Evolutionary conservation across 768 basidiomycete species (phyloP), one percentile per base, ranked within the genome.

Genomic region (Dictyophora rubrovolvata): DNA sequence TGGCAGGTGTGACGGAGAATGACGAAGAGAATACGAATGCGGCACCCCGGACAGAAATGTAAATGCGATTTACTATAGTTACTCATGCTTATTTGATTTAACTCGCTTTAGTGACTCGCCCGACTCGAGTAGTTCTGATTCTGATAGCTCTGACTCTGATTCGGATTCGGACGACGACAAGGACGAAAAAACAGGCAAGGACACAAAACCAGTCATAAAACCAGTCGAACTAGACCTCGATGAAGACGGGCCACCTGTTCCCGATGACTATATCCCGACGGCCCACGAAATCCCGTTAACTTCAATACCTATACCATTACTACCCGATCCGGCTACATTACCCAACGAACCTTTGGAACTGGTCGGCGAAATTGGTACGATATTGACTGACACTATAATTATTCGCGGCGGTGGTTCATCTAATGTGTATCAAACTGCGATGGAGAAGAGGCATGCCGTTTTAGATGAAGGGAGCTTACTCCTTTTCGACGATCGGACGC

Each of bases 381-480:
- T 93, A 56, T 73, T 93, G 46, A 84, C 82, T 63, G 81, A 80
- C 42, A 78, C 84, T 34, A 88, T 84, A 53, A 86, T 93, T 56
- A 75, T 95, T 50, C 82, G 77, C 61, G 92, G 89, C 21, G 57
- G 63, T 77, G 12, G 77, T 77, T 42, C 60, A 33, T 72, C 74
- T 17, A 63, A 69, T 56, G 65, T 71, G 5, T 74, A 72, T 59
- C 72, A 77, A 53, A 77, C 77, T 1, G 81, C 79, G 54, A 80
- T 83, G 62, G 77, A 76, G 35, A n/a, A 23, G 36, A 59, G 57
- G 36, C 48, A 59, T 21, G 28, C 49, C 17, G 83, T 89, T 46
- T 76, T 98, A 47, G 94, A 97, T 70, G 85, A 83, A 49, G 95
- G 94, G 33, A 94, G 92, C 23, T 73, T 97, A 20, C 80, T 98